Percentiles rank a stretch among this genome's conserved stretches.
phyloP scores from a whole-genome alignment of 2,329 filamentous ascomycete species.

The Penicillium sp. region DNA sequence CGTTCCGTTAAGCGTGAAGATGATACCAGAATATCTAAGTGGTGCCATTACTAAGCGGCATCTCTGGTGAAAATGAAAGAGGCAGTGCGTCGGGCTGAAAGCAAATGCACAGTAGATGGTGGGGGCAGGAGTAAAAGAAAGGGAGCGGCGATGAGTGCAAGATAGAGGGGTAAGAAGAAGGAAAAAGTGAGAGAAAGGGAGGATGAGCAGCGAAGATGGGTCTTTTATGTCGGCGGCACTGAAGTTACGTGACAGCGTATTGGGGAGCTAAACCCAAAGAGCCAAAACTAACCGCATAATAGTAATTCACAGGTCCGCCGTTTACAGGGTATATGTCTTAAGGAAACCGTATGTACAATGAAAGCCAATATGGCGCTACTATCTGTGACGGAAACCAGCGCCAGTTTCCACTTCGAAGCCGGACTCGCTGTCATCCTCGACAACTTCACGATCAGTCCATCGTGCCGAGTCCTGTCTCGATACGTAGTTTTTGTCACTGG shows the following conservation, averaged over 20 bases:
- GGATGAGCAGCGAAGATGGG: background rate
- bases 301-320: background rate
- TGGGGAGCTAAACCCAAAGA: background rate
- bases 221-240: background rate
- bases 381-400: slow-evolving; percentile 14
- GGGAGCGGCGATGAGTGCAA: background rate
- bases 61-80: slow-evolving; percentile 1
- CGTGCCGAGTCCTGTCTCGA: slow-evolving; percentile 53
- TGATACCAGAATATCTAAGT: too few relatives aligned
- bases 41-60: too few relatives aligned
- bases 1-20: too few relatives aligned
- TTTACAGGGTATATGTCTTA: slow-evolving; percentile 16
- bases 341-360: slow-evolving; percentile 13
- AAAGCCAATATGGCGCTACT: background rate
- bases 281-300: background rate
- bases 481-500: slow-evolving; percentile 10
- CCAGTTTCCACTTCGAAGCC: slow-evolving; percentile 27
- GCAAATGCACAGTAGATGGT: background rate
- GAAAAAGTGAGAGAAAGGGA: background rate
- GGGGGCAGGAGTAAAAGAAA: slow-evolving; percentile 2
- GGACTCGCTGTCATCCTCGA: slow-evolving; percentile 46
- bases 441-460: slow-evolving; percentile 67
- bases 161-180: background rate
- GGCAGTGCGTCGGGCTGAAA: slow-evolving; percentile 8
- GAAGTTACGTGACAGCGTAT: background rate